Base-by-base conservation (phyloP, 2,329 filamentous ascomycete genomes). In the Colletotrichum liaoningense region DNA sequence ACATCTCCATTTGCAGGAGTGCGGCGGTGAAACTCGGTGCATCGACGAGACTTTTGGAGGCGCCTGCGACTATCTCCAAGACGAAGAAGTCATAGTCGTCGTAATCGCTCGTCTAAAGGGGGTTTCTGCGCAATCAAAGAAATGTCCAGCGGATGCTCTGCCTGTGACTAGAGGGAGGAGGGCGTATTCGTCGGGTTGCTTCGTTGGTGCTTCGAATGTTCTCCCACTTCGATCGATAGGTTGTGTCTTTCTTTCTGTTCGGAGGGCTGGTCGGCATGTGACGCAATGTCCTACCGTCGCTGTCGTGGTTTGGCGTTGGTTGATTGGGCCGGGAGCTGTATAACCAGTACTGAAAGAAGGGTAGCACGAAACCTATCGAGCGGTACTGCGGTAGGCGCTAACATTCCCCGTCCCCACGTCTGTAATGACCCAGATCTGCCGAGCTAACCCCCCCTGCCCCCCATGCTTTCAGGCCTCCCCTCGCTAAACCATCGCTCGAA, bases 1-100 rank as follows among this genome's bases (percentile, higher is more conserved):
- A 82, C 84, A 86, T 86, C 63, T 62, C 70, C 70, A 70, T 70
- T 30, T 63, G 63, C 49, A 49, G 26, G 54, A 65, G 55, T 42
- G 60, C 46, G 49, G 60, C 55, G 35, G 49, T 67, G 30, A 42
- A 42, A 60, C 56, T 67, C 46, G 12, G n/a, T 42, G 67, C 67
- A 70, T 70, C 42, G 67, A 70, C 60, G 67, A 62, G 60, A 60
- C 67, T 49, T 55, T 56, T 38, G 42, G 46, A 49, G 56, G 67
- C 59, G 59, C 59, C 54, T 69, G 33, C 52, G 63, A 52, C 67
- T 73, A 73, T 62, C 70, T 70, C 26, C 55, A 57, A 35, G 55
- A 46, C 56, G 58, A 46, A 49, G 60, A 65, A 63, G 42, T 59
- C 70, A 73, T 73, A 70, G 67, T 60, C 38, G 55, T 65, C 33